These are phyloP conservation scores for Argentina anserina DNA, from an alignment of 306 rosid species.

Conservation along the genomic window DNA sequence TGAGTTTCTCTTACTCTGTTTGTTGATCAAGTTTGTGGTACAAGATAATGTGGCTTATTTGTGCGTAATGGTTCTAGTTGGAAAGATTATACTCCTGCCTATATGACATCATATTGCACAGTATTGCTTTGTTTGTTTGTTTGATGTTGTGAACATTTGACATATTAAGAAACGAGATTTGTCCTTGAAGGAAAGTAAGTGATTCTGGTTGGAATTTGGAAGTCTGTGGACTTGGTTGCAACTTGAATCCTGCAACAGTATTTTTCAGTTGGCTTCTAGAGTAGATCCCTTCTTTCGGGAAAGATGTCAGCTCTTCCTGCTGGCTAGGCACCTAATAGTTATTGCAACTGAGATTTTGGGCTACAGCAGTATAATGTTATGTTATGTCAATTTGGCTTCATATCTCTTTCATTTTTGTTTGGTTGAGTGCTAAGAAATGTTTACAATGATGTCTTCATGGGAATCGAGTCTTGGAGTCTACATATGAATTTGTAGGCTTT, in stretches of 20 bases:
- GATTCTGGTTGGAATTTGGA: neutral
- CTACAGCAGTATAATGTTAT: neutral
- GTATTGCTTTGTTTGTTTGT: neutral
- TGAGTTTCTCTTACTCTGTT: constrained; percentile 29
- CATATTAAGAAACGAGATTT: neutral
- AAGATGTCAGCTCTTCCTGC: neutral
- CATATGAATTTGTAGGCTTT: neutral
- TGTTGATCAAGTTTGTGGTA: neutral
- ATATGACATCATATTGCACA: no score
- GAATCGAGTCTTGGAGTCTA: neutral
- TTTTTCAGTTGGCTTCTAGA: neutral
- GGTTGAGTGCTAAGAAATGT: neutral
- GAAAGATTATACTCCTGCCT: neutral
- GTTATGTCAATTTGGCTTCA: neutral
- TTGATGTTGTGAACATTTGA: neutral
- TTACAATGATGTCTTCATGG: neutral
- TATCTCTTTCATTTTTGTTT: neutral
- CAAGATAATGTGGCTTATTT: neutral
- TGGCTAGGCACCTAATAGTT: neutral
- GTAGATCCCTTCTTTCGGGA: neutral
- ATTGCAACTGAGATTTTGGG: neutral
- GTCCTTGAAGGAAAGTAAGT: no score
- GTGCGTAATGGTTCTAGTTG: neutral
- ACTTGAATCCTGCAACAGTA: neutral
- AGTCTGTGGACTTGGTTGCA: neutral